These are phyloP conservation scores for Salix viminalis DNA, from an alignment of 345 rosid species.

Conservation along the genomic window DNA sequence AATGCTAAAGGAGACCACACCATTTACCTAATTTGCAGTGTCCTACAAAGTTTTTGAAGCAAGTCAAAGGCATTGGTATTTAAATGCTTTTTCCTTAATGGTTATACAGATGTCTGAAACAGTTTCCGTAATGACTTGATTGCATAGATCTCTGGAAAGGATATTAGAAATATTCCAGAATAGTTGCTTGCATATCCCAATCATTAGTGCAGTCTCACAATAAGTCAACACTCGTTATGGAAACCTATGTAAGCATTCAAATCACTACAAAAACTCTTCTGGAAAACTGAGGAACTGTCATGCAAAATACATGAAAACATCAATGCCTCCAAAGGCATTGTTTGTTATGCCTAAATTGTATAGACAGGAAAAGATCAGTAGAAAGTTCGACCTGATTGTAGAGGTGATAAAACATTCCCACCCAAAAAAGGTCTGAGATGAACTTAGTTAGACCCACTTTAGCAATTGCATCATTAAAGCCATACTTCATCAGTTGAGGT, in stretches of 20 bases:
- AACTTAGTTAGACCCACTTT: slow-evolving; percentile 90
- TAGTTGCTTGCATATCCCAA: neutral
- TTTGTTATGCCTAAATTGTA: neutral
- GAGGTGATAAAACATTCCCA: slow-evolving; percentile 97
- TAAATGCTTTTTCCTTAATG: neutral
- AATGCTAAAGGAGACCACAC: neutral
- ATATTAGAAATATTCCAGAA: neutral
- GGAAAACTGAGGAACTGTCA: neutral
- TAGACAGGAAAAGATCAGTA: neutral
- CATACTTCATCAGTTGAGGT: slow-evolving; percentile 71
- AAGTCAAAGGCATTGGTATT: neutral
- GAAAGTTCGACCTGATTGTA: slow-evolving; percentile 70
- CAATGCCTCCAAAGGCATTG: neutral
- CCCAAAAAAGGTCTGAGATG: slow-evolving; percentile 91
- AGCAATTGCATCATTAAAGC: slow-evolving; percentile 71
- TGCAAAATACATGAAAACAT: neutral
- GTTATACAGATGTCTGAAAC: neutral
- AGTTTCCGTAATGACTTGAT: neutral
- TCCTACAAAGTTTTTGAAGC: neutral
- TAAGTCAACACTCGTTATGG: neutral
- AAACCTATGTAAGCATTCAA: neutral
- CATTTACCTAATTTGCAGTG: neutral
- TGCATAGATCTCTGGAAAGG: neutral
- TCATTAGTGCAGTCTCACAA: neutral
- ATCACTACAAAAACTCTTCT: neutral